Conservation (phyloP, 257 asterid species). For the Leptodermis oblonga region DNA sequence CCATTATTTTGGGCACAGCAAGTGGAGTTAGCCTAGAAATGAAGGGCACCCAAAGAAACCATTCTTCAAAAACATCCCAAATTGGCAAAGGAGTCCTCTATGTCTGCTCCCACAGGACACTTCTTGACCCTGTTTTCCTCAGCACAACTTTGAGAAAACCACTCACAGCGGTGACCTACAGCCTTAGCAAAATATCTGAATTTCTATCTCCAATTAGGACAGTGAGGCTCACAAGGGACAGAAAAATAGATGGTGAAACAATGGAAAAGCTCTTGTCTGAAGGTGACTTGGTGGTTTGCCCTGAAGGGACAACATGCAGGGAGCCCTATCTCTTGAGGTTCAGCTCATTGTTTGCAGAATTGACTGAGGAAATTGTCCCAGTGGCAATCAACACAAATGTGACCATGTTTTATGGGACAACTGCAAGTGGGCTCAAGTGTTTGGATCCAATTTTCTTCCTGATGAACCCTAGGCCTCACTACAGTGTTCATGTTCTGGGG, state of each 20-base stretch:
- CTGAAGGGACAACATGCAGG: slow-evolving; percentile 95
- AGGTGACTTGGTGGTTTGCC: slow-evolving; percentile 85
- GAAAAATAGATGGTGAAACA: slow-evolving; percentile 47
- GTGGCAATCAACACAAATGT: slow-evolving; percentile 74
- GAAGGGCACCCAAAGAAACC: slow-evolving; percentile 27
- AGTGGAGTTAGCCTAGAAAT: slow-evolving; percentile 45
- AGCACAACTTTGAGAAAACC: slow-evolving; percentile 46
- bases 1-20: slow-evolving; percentile 35
- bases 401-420: slow-evolving; percentile 85
- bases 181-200: slow-evolving; percentile 84
- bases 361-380: slow-evolving; percentile 77
- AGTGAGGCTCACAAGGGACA: slow-evolving; percentile 56
- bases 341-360: slow-evolving; percentile 81
- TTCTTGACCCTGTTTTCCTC: slow-evolving; percentile 77
- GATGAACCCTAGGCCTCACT: slow-evolving; percentile 77
- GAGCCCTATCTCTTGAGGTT: slow-evolving; percentile 84
- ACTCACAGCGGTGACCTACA: slow-evolving; percentile 81
- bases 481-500: slow-evolving; percentile 43
- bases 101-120: slow-evolving; percentile 83
- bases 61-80: slow-evolving; percentile 14
- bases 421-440: slow-evolving; percentile 88
- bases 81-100: slow-evolving; percentile 53
- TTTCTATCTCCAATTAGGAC: slow-evolving; percentile 69
- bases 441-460: slow-evolving; percentile 77
- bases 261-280: slow-evolving; percentile 51